Conservation (phyloP, 352 stramenopile genomes). For the Pythium biforme region DNA sequence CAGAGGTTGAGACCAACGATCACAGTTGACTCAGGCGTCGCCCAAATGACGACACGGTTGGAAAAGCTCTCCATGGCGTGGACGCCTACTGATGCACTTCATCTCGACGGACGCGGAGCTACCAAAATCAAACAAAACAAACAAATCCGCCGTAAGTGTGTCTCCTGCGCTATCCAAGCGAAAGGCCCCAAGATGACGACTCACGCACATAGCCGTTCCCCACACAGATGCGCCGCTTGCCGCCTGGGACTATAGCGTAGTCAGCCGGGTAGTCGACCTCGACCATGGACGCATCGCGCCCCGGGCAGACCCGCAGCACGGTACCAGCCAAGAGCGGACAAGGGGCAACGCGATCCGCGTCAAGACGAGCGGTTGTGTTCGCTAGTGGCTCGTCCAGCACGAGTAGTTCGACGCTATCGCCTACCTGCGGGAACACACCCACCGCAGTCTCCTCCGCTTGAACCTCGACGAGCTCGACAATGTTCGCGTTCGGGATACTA, state of each 20-base stretch:
- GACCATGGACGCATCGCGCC: constrained; percentile 49
- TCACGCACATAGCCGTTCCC: constrained; percentile 55
- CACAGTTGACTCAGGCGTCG: no score
- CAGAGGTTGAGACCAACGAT: no score
- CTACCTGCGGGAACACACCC: constrained; percentile 35
- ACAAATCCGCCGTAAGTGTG: no score
- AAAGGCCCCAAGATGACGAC: no score
- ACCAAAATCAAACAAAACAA: not conserved
- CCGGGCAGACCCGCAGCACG: constrained; percentile 42
- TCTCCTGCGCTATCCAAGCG: no score
- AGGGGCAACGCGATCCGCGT: not conserved
- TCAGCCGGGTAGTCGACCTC: constrained; percentile 38
- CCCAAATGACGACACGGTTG: no score
- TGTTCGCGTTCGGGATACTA: constrained; percentile 15
- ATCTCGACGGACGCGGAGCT: not conserved
- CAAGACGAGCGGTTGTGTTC: constrained; percentile 1
- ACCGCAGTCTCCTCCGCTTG: constrained; percentile 30
- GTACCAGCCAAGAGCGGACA: constrained; percentile 28
- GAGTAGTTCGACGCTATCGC: constrained; percentile 42
- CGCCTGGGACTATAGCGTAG: constrained; percentile 13
- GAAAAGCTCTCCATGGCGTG: no score
- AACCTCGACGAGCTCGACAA: constrained; percentile 33
- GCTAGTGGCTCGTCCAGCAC: constrained; percentile 33
- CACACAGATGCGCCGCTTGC: constrained; percentile 38
- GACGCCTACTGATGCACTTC: not conserved